These are phyloP conservation scores for Gamsiella multidivaricata DNA, from an alignment of 192 early-diverging fungal species.

Conservation along the genomic window DNA sequence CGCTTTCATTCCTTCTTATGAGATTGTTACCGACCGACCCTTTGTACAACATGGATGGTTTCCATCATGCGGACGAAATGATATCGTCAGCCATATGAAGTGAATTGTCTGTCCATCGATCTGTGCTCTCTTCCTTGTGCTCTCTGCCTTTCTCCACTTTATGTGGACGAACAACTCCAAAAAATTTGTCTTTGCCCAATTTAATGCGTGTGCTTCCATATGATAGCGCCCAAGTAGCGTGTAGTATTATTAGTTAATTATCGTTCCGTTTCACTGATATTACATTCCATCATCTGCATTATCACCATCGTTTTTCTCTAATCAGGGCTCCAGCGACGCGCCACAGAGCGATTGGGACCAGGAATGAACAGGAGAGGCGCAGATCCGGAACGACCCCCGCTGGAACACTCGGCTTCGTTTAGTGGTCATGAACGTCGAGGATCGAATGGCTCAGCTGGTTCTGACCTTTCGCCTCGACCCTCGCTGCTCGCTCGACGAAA, in stretches of 20 bases:
- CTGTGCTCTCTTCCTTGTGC: no score
- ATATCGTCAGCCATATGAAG: no score
- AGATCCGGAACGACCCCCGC: conserved; percentile 25
- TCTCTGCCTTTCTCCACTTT: no score
- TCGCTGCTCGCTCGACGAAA: conserved; percentile 32
- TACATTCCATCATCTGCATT: neutral
- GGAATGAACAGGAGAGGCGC: conserved; percentile 10
- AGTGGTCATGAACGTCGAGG: conserved; percentile 19
- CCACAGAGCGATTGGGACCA: conserved; percentile 19
- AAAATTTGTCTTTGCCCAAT: no score
- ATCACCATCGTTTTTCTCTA: neutral
- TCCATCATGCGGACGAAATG: neutral
- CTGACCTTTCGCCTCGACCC: conserved; percentile 17
- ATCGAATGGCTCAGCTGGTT: conserved; percentile 31
- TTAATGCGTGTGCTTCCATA: no score
- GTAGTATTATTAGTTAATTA: no score
- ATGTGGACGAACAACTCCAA: no score
- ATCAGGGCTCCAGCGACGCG: conserved; percentile 47
- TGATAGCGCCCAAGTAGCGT: no score
- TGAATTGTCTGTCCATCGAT: no score
- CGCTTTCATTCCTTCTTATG: no score
- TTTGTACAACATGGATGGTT: conserved; percentile 3
- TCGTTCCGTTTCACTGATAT: neutral
- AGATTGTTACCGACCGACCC: no score
- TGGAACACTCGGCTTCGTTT: conserved; percentile 40